Conservation (phyloP, 73 alveolate species). For the Paramecium pentaurelia region DNA sequence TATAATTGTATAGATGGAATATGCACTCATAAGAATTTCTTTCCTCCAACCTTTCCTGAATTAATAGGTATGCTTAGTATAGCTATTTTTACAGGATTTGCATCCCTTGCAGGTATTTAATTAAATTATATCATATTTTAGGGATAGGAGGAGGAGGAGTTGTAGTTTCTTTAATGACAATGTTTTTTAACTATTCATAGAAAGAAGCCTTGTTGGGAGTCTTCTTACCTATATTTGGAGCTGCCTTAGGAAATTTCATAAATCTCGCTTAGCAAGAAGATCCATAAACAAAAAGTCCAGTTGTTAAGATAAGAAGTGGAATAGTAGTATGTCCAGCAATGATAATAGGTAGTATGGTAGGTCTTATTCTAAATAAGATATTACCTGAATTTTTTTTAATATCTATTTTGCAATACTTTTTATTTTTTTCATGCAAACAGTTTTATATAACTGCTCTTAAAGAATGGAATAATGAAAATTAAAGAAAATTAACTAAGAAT, state of each 20-base stretch:
- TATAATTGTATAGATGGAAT: not conserved
- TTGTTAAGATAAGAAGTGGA: not conserved
- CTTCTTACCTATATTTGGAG: constrained; percentile 38
- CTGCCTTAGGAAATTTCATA: constrained; percentile 24
- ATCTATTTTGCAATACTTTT: not conserved
- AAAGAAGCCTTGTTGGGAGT: constrained; percentile 36
- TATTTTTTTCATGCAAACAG: not conserved
- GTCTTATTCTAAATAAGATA: not conserved
- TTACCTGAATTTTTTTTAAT: constrained; percentile 6
- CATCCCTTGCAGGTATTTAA: constrained; percentile 24
- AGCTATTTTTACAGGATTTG: constrained; percentile 18
- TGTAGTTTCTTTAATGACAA: not conserved
- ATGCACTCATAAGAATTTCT: constrained; percentile 10
- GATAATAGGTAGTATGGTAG: constrained; percentile 36
- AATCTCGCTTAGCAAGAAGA: not conserved
- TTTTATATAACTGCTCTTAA: not conserved
- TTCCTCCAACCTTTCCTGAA: constrained; percentile 14
- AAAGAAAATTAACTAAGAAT: not conserved
- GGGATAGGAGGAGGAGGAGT: constrained; percentile 45
- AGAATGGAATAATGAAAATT: constrained; percentile 17
- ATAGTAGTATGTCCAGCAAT: not conserved
- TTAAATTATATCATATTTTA: not conserved
- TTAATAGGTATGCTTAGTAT: not conserved
- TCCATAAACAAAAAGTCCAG: not conserved
- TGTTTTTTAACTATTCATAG: not conserved